These are phyloP conservation scores for Triticum urartu DNA, from an alignment of 176 grass and related monocot genomes.

Conservation along the genomic window DNA sequence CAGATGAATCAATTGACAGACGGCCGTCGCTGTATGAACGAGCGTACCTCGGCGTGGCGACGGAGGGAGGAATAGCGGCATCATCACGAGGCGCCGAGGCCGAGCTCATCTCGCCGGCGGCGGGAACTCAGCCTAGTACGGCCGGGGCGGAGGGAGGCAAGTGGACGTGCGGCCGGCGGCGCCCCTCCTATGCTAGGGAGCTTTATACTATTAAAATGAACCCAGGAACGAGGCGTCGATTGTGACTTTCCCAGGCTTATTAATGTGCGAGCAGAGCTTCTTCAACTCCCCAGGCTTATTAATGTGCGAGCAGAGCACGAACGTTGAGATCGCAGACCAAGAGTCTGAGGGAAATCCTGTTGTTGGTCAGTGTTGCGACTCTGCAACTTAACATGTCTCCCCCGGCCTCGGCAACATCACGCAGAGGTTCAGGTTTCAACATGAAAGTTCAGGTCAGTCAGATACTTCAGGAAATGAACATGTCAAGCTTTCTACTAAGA, in stretches of 20 bases:
- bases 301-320: neutral
- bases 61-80: neutral
- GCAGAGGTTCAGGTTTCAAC: no score
- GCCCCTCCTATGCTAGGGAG: neutral
- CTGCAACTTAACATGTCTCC: no score
- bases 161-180: no score
- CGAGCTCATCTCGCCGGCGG: constrained; percentile 3
- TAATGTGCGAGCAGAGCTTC: neutral
- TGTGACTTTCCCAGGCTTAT: neutral
- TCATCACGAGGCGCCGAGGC: neutral
- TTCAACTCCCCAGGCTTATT: neutral
- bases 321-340: no score
- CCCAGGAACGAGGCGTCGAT: neutral
- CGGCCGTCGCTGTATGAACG: no score
- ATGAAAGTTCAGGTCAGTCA: no score
- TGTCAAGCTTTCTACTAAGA: no score
- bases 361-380: no score
- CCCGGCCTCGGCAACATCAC: no score
- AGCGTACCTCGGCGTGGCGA: neutral
- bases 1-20: neutral
- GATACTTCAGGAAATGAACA: no score
- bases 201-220: neutral
- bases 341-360: no score
- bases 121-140: neutral
- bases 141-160: no score